Base-by-base conservation (phyloP, 2,329 filamentous ascomycete species). In the Berkeleyomyces basicola region DNA sequence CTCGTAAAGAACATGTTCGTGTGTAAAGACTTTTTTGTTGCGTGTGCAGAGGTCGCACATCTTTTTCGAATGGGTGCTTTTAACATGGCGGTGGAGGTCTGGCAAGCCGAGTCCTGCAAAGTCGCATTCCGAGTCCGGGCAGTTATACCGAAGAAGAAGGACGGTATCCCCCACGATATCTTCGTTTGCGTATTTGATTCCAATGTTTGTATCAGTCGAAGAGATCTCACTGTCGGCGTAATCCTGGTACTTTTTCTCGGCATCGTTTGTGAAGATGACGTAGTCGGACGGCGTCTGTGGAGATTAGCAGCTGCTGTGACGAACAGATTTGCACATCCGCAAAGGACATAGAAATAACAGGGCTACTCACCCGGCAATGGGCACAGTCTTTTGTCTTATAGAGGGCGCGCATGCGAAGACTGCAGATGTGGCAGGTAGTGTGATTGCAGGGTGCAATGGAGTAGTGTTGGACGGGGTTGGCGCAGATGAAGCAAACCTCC, bases 1-100 rank as follows among this genome's bases (percentile, higher is more conserved):
- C 0, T 88, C 86, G 72, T 96, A 97, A 1, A 99, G 79, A 66
- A 95, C 89, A 71, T 99, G 93, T 74, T 99, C 93, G 74, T 99
- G 93, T 0, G 93, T 96, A 69, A 99, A 99, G 42, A 96, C 90
- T 71, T 96, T 96, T 75, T 99, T 99, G 77, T 96, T 91, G 65
- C 90, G 79, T 5, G 91, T 81, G 74, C 91, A 96, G 9, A 96
- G 78, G 72, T 96, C 90, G 73, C 88, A 95, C 86, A 95, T 91
- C 71, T 88, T 85, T 75, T 92, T 95, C 67, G 85, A 80, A 75
- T 99, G 93, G 64, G 81, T 82, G 61, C 78, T 82, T 70, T 86
- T 87, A 63, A 96, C 92, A 77, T 99, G 90, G 68, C 90, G 76
- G 67, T 81, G 79, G 61, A 81, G 71, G 66, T 81, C 78, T 9